phyloP scores from a whole-genome alignment of 2,329 filamentous ascomycete species.

The Ceratocystis albifundus region DNA sequence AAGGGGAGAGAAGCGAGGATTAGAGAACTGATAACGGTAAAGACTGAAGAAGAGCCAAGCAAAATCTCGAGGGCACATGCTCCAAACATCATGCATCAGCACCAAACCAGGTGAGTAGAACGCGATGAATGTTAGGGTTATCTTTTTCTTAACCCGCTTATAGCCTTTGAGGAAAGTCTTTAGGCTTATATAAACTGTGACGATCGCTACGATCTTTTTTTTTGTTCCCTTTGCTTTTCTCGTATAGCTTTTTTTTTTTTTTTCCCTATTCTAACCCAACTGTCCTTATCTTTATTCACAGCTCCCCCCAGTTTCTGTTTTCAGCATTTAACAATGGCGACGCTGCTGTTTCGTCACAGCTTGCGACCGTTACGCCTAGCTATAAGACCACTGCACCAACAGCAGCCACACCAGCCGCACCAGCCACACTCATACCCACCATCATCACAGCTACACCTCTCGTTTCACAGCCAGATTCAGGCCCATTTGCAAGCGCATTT shows the following conservation, averaged over 20 bases:
- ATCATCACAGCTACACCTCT: not conserved
- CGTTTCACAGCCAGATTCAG: constrained; percentile 1
- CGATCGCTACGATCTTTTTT: not conserved
- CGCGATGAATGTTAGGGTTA: no score
- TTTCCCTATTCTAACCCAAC: not conserved
- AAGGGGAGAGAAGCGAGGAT: no score
- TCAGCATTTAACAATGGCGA: not conserved
- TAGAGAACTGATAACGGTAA: no score
- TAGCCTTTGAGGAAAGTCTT: not conserved
- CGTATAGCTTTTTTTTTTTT: not conserved
- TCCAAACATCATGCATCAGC: not conserved
- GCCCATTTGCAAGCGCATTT: not conserved
- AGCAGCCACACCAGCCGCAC: constrained; percentile 4
- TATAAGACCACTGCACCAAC: not conserved
- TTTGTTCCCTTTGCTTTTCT: not conserved
- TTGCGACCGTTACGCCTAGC: constrained; percentile 7
- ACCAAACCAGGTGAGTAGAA: not conserved
- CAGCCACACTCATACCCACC: constrained; percentile 9
- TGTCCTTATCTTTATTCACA: not conserved
- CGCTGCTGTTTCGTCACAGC: constrained; percentile 9
- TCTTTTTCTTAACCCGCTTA: not conserved
- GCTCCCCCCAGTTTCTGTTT: not conserved
- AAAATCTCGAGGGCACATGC: no score
- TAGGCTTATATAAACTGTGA: not conserved
- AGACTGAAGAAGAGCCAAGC: no score